These are phyloP conservation scores for Artemisia annua DNA, from an alignment of 129 eudicot genomes.

Conservation along the genomic window DNA sequence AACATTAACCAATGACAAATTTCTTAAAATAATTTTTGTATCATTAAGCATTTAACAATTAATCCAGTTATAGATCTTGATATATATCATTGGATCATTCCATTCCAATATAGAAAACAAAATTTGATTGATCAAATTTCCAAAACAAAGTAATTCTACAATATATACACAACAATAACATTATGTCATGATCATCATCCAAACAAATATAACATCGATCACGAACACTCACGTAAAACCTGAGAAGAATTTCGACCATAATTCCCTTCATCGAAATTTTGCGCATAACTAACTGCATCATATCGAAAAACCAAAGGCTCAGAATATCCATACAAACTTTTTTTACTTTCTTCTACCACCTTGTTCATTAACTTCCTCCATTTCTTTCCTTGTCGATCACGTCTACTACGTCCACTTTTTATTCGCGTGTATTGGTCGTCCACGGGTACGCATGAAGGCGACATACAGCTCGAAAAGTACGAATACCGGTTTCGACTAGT, in stretches of 20 bases:
- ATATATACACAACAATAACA: too few species aligned
- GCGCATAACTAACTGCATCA: constrained; percentile 73
- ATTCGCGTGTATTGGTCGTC: constrained; percentile 70
- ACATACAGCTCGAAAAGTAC: constrained; percentile 61
- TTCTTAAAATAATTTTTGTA: too few species aligned
- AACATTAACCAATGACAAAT: too few species aligned
- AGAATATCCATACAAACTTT: constrained; percentile 40
- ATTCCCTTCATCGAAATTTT: constrained; percentile 68
- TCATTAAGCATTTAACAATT: too few species aligned
- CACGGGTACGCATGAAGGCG: constrained; percentile 67
- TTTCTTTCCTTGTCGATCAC: constrained; percentile 29
- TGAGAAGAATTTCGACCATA: constrained; percentile 22
- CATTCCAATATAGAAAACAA: background rate
- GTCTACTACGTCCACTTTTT: constrained; percentile 8
- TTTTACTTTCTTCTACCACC: constrained; percentile 55
- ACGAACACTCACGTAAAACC: constrained; percentile 18
- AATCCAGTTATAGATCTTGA: too few species aligned
- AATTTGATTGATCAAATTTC: background rate
- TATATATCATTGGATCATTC: background rate
- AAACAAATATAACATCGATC: background rate
- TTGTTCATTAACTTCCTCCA: constrained; percentile 53
- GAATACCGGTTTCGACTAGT: constrained; percentile 16
- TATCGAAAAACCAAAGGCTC: constrained; percentile 51
- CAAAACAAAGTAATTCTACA: too few species aligned
- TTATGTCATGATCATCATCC: too few species aligned